Evolutionary conservation across 345 rosid species (phyloP).

Genomic region (Eucalyptus dawsonii): DNA sequence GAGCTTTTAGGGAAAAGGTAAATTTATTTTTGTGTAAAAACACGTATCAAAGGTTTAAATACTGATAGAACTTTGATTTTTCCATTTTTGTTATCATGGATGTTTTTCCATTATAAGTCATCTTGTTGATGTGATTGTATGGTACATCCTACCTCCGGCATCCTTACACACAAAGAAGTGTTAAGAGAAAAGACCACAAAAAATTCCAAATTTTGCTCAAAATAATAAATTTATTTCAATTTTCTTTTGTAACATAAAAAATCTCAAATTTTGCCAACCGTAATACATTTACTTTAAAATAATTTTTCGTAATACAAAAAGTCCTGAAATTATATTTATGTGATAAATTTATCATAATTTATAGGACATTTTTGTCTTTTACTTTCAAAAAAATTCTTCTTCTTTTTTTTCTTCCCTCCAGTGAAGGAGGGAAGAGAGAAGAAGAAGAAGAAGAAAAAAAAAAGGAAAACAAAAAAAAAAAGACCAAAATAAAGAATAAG

Average conservation of each 20-base stretch:
- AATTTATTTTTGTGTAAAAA: background rate
- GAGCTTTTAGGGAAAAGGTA: background rate
- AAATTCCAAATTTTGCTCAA: accelerated
- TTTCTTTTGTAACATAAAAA: no score
- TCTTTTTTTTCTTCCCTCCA: no score
- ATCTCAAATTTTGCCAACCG: accelerated
- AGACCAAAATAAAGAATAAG: no score
- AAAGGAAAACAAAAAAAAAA: no score
- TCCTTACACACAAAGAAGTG: background rate
- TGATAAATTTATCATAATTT: accelerated
- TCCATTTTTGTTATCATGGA: background rate
- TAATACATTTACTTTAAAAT: accelerated
- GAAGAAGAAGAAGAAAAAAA: no score
- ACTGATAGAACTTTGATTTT: accelerated
- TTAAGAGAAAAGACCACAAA: accelerated
- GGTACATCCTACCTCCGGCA: accelerated
- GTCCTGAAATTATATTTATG: accelerated
- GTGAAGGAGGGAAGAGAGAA: no score
- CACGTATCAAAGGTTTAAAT: background rate
- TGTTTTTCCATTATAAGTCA: background rate
- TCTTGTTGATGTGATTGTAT: background rate
- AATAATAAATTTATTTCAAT: accelerated
- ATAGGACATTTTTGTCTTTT: no score
- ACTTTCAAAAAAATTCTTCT: no score
- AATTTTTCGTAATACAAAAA: no score